These are phyloP conservation scores for Plantago ovata DNA, from an alignment of 257 asterid genomes.

Conservation along the genomic window DNA sequence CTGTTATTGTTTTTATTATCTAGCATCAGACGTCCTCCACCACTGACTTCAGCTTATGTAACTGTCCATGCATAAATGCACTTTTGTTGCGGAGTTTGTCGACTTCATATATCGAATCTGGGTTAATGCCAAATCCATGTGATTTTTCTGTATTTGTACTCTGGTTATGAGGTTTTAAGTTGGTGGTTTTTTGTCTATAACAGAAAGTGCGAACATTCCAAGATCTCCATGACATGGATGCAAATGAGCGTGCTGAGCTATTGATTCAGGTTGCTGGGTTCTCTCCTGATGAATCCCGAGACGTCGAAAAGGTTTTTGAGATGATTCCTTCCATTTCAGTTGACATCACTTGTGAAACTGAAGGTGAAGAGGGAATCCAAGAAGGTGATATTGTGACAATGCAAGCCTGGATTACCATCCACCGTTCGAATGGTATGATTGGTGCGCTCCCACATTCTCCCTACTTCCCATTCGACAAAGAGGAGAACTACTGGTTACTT, in stretches of 20 bases:
- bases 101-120: too few relatives aligned
- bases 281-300: conserved; percentile 62
- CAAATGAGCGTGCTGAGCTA: conserved; percentile 72
- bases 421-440: conserved; percentile 57
- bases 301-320: conserved; percentile 86
- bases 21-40: too few relatives aligned
- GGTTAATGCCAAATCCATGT: too few relatives aligned
- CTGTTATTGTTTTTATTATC: too few relatives aligned
- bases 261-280: conserved; percentile 84
- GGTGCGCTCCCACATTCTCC: conserved; percentile 91
- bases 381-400: conserved; percentile 92
- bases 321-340: conserved; percentile 88
- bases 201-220: conserved; percentile 92
- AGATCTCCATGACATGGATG: conserved; percentile 74
- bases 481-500: conserved; percentile 89
- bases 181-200: conserved; percentile 10
- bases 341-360: conserved; percentile 90
- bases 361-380: conserved; percentile 97
- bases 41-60: too few relatives aligned
- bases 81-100: too few relatives aligned
- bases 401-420: conserved; percentile 92
- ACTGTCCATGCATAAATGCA: too few relatives aligned
- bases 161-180: conserved; percentile 3
- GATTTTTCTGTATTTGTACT: too few relatives aligned
- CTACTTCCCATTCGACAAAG: conserved; percentile 72